Conservation (phyloP, 257 asterid species). For the Oldenlandia corymbosa region DNA sequence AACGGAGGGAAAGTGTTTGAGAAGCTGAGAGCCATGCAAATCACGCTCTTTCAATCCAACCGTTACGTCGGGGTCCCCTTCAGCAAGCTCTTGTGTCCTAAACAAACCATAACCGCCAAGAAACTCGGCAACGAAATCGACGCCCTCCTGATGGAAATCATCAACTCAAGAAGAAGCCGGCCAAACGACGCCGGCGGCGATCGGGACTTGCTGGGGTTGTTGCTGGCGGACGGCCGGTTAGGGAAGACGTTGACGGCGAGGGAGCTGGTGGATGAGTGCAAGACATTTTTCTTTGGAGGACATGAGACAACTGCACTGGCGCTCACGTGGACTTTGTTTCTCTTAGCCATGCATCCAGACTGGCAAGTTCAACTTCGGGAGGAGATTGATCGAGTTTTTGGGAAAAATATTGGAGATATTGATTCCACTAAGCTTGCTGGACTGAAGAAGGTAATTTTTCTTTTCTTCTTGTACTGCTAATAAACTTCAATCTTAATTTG, state of each 20-base stretch:
- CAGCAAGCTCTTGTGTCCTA: constrained; percentile 51
- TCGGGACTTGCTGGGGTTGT: constrained; percentile 60
- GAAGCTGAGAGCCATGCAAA: constrained; percentile 60
- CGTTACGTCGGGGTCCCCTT: constrained; percentile 86
- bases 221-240: constrained; percentile 39
- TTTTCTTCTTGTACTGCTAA: not conserved
- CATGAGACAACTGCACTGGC: constrained; percentile 86
- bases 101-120: constrained; percentile 37
- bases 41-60: constrained; percentile 60
- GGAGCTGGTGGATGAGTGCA: constrained; percentile 87
- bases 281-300: constrained; percentile 87
- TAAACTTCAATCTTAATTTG: too few relatives aligned
- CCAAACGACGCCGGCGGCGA: constrained; percentile 16
- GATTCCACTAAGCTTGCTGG: constrained; percentile 54
- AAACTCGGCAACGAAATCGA: constrained; percentile 65
- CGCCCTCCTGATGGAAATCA: constrained; percentile 41
- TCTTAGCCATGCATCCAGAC: constrained; percentile 53
- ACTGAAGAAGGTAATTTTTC: constrained; percentile 85
- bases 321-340: constrained; percentile 75
- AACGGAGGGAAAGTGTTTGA: constrained; percentile 51
- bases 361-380: constrained; percentile 70
- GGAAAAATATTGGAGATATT: constrained; percentile 21
- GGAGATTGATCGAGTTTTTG: constrained; percentile 56
- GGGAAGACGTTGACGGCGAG: constrained; percentile 38
- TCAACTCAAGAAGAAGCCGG: constrained; percentile 8